These are phyloP conservation scores for Gentiana straminea DNA, from an alignment of 257 asterid genomes.

Conservation along the genomic window DNA sequence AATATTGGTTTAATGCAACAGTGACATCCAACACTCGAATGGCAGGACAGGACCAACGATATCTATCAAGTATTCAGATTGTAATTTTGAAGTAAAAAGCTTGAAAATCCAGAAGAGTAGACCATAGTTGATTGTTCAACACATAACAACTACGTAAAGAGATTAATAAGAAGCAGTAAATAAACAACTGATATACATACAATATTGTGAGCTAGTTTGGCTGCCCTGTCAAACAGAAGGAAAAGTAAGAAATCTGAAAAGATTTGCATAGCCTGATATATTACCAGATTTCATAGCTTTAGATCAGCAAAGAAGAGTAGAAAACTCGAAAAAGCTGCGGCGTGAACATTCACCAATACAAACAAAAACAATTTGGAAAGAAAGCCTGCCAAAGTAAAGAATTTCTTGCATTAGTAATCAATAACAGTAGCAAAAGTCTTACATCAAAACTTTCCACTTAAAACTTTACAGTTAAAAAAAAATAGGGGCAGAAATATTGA, in stretches of 20 bases:
- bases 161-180: no score
- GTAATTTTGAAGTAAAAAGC: slow-evolving; percentile 7
- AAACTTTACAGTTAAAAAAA: no score
- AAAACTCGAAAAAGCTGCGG: slow-evolving; percentile 55
- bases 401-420: no score
- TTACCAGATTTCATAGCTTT: slow-evolving; percentile 38
- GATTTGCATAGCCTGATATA: slow-evolving; percentile 1
- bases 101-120: background rate
- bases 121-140: background rate
- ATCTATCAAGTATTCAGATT: slow-evolving; percentile 1
- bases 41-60: slow-evolving; percentile 8
- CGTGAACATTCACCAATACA: slow-evolving; percentile 43
- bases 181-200: no score
- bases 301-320: slow-evolving; percentile 40
- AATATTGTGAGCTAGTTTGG: no score
- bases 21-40: slow-evolving; percentile 6
- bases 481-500: no score
- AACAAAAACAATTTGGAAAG: slow-evolving; percentile 6
- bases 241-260: background rate
- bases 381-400: slow-evolving; percentile 4
- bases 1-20: slow-evolving; percentile 21
- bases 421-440: no score
- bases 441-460: no score
- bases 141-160: background rate
- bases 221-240: background rate